Percentiles rank a stretch among this genome's conserved stretches.
phyloP scores from a whole-genome alignment of 345 rosid species.

The Citrus unshiu region DNA sequence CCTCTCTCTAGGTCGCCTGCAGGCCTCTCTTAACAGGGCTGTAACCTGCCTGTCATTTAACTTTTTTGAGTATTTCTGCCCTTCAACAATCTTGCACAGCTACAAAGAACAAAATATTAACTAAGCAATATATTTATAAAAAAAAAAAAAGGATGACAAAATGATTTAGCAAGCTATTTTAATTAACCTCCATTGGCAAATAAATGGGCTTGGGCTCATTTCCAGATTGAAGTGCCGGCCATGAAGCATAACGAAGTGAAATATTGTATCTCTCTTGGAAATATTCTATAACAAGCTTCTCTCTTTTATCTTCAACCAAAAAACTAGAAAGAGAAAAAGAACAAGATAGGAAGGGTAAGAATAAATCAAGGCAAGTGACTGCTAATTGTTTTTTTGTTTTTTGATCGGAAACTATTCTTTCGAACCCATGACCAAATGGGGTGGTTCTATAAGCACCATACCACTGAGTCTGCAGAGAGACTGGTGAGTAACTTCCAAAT shows the following conservation, averaged over 20 bases:
- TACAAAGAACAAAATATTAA: constrained; percentile 12
- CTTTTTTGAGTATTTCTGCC: constrained; percentile 59
- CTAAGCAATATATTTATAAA: neutral
- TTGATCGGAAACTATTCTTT: too few species aligned
- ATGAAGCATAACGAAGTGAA: constrained; percentile 20
- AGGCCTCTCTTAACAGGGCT: constrained; percentile 55
- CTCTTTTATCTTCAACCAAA: constrained; percentile 32
- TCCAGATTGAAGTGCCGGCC: constrained; percentile 70
- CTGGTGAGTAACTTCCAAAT: too few species aligned
- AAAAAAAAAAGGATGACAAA: neutral
- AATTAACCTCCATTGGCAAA: constrained; percentile 76
- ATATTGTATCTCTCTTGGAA: constrained; percentile 46
- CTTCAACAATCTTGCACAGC: constrained; percentile 54
- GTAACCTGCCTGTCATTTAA: constrained; percentile 61
- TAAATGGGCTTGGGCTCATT: constrained; percentile 48
- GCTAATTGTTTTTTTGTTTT: neutral
- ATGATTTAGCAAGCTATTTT: neutral
- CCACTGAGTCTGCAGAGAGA: too few species aligned
- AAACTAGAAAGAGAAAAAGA: constrained; percentile 38
- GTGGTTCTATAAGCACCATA: too few species aligned
- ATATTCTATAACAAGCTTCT: constrained; percentile 44
- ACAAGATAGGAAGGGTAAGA: neutral
- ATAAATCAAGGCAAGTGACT: neutral
- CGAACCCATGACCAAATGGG: too few species aligned
- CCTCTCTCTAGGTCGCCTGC: constrained; percentile 52